A percentile compares a stretch with the other conserved stretches of the same genome.
These are phyloP conservation scores for Mallotus japonicus DNA, from an alignment of 441 rosid genomes.

Conservation along the genomic window DNA sequence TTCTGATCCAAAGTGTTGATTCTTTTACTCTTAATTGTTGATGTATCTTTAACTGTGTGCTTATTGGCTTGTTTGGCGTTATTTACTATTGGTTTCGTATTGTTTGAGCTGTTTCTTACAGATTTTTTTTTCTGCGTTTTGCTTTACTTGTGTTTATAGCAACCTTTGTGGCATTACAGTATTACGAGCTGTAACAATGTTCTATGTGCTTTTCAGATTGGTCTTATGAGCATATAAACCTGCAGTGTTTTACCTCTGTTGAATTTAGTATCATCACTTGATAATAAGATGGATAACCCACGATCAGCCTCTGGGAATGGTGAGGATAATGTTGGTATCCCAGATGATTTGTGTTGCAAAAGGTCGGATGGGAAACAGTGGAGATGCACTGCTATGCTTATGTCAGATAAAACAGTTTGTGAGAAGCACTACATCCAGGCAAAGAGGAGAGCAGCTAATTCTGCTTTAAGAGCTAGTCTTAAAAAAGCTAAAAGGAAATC, in stretches of 20 bases:
- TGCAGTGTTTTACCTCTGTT: background rate
- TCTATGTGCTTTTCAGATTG: constrained; percentile 8
- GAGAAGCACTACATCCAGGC: constrained; percentile 96
- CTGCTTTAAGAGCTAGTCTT: constrained; percentile 75
- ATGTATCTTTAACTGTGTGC: background rate
- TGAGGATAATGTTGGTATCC: constrained; percentile 65
- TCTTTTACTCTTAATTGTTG: background rate
- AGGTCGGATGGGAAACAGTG: constrained; percentile 98
- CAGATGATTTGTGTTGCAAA: constrained; percentile 94
- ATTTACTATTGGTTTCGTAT: no score
- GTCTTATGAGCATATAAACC: background rate
- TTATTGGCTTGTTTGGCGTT: no score
- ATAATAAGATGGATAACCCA: constrained; percentile 41
- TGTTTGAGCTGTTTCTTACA: background rate
- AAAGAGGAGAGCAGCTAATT: constrained; percentile 90
- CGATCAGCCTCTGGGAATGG: constrained; percentile 56
- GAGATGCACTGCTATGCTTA: constrained; percentile 97
- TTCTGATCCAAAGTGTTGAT: background rate
- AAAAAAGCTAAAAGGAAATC: constrained; percentile 76
- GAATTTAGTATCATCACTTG: background rate
- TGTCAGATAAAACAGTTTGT: constrained; percentile 96
- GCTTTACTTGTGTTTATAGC: background rate
- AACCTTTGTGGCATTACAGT: background rate
- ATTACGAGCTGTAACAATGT: background rate
- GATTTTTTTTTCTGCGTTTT: background rate